These are phyloP conservation scores for Brassica nigra DNA, from an alignment of 345 rosid genomes.

Conservation along the genomic window DNA sequence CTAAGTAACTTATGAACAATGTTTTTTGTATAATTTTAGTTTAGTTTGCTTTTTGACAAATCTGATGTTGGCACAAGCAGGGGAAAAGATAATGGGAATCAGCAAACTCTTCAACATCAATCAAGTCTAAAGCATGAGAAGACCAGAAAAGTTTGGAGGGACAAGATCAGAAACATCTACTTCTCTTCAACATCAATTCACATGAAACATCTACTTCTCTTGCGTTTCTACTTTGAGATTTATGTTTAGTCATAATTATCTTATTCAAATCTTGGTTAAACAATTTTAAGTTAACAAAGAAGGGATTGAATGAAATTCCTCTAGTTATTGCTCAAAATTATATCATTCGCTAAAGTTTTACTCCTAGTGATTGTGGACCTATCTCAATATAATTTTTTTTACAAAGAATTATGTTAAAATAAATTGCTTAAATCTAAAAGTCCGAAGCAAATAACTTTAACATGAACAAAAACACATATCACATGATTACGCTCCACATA, in stretches of 20 bases:
- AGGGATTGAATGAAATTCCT: background rate
- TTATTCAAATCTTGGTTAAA: background rate
- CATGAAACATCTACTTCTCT: background rate
- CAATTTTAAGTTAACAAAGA: background rate
- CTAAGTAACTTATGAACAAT: background rate
- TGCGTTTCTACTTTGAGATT: background rate
- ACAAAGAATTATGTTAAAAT: no score
- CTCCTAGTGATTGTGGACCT: no score
- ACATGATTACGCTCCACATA: background rate
- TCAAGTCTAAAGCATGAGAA: background rate
- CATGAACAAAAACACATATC: background rate
- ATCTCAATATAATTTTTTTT: no score
- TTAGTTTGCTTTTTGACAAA: background rate
- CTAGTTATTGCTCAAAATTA: background rate
- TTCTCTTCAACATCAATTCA: background rate
- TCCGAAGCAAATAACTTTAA: background rate
- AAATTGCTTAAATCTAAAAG: background rate
- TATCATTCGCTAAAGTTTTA: background rate
- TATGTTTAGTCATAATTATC: background rate
- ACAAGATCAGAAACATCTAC: background rate
- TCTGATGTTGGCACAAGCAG: background rate
- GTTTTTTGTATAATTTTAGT: background rate
- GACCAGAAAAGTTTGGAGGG: background rate
- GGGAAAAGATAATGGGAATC: conserved; percentile 1
- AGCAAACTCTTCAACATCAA: conserved; percentile 1